These are phyloP conservation scores for Jaenimonas drosophilae DNA, from an alignment of 208 protist genomes.

Conservation along the genomic window DNA sequence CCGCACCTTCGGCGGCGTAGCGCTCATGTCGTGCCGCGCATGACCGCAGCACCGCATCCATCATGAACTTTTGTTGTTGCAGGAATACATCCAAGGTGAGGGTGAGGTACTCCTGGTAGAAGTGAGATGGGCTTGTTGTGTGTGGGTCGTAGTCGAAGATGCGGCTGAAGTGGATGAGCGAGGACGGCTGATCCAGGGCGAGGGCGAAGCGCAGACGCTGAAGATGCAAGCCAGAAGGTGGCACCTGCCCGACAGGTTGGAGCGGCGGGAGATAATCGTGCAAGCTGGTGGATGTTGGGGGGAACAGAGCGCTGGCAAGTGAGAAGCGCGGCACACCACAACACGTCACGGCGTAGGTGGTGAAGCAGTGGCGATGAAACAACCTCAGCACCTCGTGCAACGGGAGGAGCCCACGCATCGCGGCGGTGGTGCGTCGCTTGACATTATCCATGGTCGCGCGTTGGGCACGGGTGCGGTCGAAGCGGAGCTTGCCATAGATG, in stretches of 20 bases:
- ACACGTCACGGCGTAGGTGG: constrained; percentile 70
- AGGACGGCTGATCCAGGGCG: constrained; percentile 63
- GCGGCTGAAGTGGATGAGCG: constrained; percentile 23
- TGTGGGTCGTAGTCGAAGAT: constrained; percentile 56
- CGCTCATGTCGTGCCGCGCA: constrained; percentile 29
- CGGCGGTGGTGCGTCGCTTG: constrained; percentile 16
- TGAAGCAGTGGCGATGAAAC: constrained; percentile 51
- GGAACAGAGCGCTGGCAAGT: constrained; percentile 23
- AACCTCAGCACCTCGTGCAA: constrained; percentile 35
- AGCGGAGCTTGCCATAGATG: neutral
- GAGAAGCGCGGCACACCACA: constrained; percentile 54
- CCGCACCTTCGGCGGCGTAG: constrained; percentile 24
- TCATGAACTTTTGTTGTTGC: constrained; percentile 55
- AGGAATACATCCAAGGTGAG: constrained; percentile 53
- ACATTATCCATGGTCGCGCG: constrained; percentile 8
- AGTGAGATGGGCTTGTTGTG: constrained; percentile 45
- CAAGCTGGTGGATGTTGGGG: neutral
- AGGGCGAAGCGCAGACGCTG: constrained; percentile 70
- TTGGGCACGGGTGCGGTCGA: neutral
- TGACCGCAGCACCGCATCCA: constrained; percentile 32
- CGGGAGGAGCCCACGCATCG: constrained; percentile 48
- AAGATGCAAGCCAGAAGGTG: constrained; percentile 34
- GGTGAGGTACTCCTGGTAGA: constrained; percentile 73
- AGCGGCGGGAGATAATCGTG: constrained; percentile 17
- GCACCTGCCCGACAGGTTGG: constrained; percentile 38